Evolutionary conservation across 2,329 filamentous ascomycete genomes (phyloP), one percentile per base, ranked within the genome.

Genomic region (Tolypocladium pustulatum): DNA sequence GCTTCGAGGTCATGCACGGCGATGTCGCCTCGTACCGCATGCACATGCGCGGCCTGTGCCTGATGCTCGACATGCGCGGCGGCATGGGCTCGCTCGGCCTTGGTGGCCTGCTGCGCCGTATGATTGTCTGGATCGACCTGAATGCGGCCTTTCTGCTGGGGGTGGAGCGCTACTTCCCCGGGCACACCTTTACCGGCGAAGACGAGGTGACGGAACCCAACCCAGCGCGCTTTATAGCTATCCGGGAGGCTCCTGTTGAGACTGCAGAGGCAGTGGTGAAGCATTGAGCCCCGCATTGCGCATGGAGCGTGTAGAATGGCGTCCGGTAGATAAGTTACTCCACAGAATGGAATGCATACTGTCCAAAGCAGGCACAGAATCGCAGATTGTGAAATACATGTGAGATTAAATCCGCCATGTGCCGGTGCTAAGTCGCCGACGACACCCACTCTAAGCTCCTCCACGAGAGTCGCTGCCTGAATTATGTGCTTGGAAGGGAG

Each of bases 1-100:
- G 74, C 60, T 81, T 78, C 64, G 79, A 81, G 63, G 77, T 77
- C n/a, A 75, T 80, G 61, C 79, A 75, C 61, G 78, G 78, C 27
- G 70, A 72, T 25, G 63, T 70, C 25, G 65, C 69, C 4, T 70
- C 72, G 17, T 81, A 76, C 60, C 66, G 71, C 56, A 72, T 74
- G 4, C 78, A 81, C 67, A 81, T 81, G 78, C 67, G 68, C 1
- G 78, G 74, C 4, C 67, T 81, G 32, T 61, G 65, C 41, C 67
- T 71, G 22, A 76, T 79, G 67, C 67, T 81, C 13, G 67, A 67
- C 22, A 61, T 78, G 49, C 72, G 78, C 22, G 78, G 78, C 4
- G 78, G 79, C 3, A 63, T 81, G 15, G 56, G 64, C 3, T 65
- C 66, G 3, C 68, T 81, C 1, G 77, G 46, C 0, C 64, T 80